Conservation (phyloP, 768 basidiomycete species). For the Tricholoma matsutake region DNA sequence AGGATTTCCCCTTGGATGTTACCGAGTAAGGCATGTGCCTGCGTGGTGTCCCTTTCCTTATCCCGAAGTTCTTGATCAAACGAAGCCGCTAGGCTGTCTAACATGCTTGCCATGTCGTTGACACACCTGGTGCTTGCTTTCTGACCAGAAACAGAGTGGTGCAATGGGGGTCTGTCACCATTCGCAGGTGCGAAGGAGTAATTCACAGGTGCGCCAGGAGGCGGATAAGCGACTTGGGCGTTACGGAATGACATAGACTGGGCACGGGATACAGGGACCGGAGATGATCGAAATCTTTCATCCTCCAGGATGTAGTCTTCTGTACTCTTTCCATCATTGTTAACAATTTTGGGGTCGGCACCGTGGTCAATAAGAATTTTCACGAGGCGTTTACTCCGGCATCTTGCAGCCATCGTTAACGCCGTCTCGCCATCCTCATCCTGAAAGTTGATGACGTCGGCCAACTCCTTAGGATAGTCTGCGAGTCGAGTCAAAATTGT, state of each 20-base stretch:
- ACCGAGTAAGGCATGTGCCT: conserved; percentile 80
- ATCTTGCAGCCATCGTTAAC: conserved; percentile 92
- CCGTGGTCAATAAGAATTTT: conserved; percentile 95
- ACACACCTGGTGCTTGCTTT: conserved; percentile 82
- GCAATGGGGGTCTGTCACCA: conserved; percentile 69
- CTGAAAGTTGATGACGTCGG: conserved; percentile 98
- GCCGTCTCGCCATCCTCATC: conserved; percentile 99
- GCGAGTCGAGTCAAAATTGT: conserved; percentile 82
- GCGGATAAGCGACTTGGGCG: conserved; percentile 57
- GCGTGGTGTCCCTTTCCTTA: conserved; percentile 87
- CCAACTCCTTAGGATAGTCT: conserved; percentile 93
- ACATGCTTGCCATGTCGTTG: conserved; percentile 80
- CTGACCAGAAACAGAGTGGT: conserved; percentile 83
- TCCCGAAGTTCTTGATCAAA: conserved; percentile 91
- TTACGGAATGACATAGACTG: conserved; percentile 72
- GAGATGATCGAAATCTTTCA: conserved; percentile 92
- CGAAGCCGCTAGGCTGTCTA: conserved; percentile 83
- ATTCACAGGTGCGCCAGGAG: conserved; percentile 15
- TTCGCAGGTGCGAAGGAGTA: conserved; percentile 45
- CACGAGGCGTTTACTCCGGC: conserved; percentile 91
- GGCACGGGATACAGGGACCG: conserved; percentile 68
- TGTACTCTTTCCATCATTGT: conserved; percentile 93
- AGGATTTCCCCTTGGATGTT: conserved; percentile 90
- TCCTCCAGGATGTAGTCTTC: conserved; percentile 99
- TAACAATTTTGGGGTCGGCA: conserved; percentile 91